Percentiles rank a stretch among this genome's conserved stretches.
phyloP scores from a whole-genome alignment of 2,329 filamentous ascomycete species.

The Eutypa lata region DNA sequence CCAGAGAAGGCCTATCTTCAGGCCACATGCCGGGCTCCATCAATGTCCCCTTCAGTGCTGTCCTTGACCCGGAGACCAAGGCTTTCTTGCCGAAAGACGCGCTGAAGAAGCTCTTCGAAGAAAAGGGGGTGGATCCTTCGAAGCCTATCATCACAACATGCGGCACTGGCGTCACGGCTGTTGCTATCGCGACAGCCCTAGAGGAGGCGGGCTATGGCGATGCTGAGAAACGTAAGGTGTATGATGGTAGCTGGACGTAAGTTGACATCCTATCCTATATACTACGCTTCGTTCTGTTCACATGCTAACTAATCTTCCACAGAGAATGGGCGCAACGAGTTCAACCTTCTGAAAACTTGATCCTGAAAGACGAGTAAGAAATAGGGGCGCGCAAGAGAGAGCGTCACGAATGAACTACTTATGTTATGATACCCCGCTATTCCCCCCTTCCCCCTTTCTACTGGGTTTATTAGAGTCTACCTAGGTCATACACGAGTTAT shows the following conservation, averaged over 20 bases:
- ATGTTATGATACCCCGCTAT: constrained; percentile 18
- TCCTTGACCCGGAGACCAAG: constrained; percentile 83
- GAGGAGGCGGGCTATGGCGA: constrained; percentile 73
- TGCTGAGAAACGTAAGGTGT: constrained; percentile 67
- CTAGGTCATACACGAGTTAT: constrained; percentile 5
- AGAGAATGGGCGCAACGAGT: constrained; percentile 69
- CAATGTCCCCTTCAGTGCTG: constrained; percentile 73
- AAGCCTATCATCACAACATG: constrained; percentile 86
- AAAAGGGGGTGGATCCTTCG: constrained; percentile 73
- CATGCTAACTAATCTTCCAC: constrained; percentile 4
- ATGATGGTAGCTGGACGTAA: constrained; percentile 98
- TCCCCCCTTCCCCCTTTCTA: constrained; percentile 11
- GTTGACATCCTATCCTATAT: constrained; percentile 35
- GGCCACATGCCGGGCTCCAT: constrained; percentile 90
- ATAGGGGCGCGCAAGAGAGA: background rate
- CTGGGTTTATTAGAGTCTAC: constrained; percentile 14
- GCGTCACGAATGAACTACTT: constrained; percentile 2
- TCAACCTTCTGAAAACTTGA: constrained; percentile 58
- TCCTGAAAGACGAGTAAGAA: constrained; percentile 46
- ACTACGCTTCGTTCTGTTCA: background rate
- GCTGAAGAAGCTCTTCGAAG: constrained; percentile 71
- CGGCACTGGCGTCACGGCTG: constrained; percentile 91
- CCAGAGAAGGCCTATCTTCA: constrained; percentile 78
- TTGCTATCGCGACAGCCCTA: constrained; percentile 83
- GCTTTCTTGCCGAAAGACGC: constrained; percentile 70